Evolutionary conservation across 345 rosid genomes (phyloP).

Genomic region (Salix dunnii): DNA sequence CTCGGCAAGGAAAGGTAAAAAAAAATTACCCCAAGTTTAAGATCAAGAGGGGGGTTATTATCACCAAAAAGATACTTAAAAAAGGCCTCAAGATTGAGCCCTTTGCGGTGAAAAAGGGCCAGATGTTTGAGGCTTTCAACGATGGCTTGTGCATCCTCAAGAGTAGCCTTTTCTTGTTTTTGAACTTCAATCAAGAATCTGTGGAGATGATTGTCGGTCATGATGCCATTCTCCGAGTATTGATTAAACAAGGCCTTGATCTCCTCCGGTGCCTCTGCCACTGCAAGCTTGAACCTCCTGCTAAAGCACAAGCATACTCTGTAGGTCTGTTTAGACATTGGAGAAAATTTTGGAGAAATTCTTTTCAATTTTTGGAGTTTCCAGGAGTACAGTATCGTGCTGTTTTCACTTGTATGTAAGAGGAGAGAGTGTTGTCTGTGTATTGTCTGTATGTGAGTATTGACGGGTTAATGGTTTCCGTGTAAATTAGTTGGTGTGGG

Average conservation of each 20-base stretch:
- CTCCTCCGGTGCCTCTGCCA: slow-evolving; percentile 73
- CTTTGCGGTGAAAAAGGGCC: slow-evolving; percentile 34
- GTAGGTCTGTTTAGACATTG: slow-evolving; percentile 74
- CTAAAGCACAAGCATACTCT: slow-evolving; percentile 70
- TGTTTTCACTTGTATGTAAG: neutral
- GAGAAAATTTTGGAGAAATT: neutral
- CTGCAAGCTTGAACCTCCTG: slow-evolving; percentile 70
- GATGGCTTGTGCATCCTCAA: slow-evolving; percentile 54
- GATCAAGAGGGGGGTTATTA: slow-evolving; percentile 47
- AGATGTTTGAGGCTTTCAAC: slow-evolving; percentile 42
- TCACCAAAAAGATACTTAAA: slow-evolving; percentile 58
- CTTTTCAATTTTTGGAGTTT: neutral
- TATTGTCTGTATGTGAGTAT: neutral
- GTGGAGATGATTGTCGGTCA: slow-evolving; percentile 51
- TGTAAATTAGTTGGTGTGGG: neutral
- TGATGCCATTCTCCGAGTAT: slow-evolving; percentile 45
- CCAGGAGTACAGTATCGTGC: neutral
- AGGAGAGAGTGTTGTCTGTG: neutral
- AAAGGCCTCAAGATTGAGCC: slow-evolving; percentile 61
- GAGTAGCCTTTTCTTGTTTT: slow-evolving; percentile 35
- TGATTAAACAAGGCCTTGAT: slow-evolving; percentile 44
- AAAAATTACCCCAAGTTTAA: slow-evolving; percentile 40
- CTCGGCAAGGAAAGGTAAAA: neutral
- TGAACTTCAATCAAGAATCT: slow-evolving; percentile 58
- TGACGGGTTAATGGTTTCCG: no score